Percentiles rank a stretch among this genome's conserved stretches.
These are phyloP conservation scores for Pseudogymnoascus sp. DNA, from an alignment of 2,329 filamentous ascomycete species.

Conservation along the genomic window DNA sequence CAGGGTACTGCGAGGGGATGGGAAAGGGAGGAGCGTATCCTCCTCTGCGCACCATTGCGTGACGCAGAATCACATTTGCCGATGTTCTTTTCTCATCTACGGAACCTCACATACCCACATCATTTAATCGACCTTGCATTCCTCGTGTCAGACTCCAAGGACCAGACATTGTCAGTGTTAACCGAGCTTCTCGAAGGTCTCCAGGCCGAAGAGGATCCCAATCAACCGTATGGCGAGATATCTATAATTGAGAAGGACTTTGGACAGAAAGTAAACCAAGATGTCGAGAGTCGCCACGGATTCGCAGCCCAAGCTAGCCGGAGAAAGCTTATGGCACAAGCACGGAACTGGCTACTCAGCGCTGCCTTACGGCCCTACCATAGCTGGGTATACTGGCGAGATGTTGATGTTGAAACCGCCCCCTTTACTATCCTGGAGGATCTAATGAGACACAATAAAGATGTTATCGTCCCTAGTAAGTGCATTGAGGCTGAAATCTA, in stretches of 20 bases:
- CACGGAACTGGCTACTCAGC: conserved; percentile 92
- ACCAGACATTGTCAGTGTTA: conserved; percentile 73
- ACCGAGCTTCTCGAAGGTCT: conserved; percentile 68
- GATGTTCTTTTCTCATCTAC: conserved; percentile 98
- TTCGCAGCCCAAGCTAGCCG: conserved; percentile 92
- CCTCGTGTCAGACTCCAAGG: conserved; percentile 93
- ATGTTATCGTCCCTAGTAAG: conserved; percentile 96
- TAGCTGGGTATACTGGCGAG: conserved; percentile 99
- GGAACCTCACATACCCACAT: conserved; percentile 95
- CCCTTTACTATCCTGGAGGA: conserved; percentile 96
- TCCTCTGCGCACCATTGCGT: conserved; percentile 87
- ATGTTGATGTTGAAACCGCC: conserved; percentile 96
- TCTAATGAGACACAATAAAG: conserved; percentile 97
- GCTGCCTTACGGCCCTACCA: conserved; percentile 89
- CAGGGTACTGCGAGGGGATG: conserved; percentile 88
- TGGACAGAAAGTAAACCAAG: conserved; percentile 94
- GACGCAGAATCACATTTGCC: conserved; percentile 86
- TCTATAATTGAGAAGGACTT: conserved; percentile 99
- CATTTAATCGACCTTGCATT: conserved; percentile 95
- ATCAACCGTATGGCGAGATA: conserved; percentile 86
- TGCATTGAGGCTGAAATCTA: conserved; percentile 23
- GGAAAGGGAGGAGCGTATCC: conserved; percentile 91
- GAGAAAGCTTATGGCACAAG: conserved; percentile 96
- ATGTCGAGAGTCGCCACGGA: conserved; percentile 94
- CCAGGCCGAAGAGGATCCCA: conserved; percentile 71